phyloP scores from a whole-genome alignment of 148 eudicot species.

The Fagopyrum esculentum region DNA sequence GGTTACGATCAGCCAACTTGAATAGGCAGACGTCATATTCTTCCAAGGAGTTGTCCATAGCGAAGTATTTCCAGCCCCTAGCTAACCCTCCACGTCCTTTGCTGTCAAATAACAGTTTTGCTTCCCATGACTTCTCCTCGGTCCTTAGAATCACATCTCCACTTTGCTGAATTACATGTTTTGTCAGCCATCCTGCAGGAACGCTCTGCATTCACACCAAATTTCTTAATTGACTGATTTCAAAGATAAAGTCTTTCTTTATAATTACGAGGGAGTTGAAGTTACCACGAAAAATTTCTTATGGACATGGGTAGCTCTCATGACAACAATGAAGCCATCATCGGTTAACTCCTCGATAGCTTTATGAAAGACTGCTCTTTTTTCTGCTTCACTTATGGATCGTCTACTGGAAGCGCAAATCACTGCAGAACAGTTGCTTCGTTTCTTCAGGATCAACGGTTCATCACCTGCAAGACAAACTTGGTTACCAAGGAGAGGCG shows the following conservation, averaged over 20 bases:
- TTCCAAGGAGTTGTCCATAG: conserved; percentile 20
- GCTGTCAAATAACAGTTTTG: conserved; percentile 14
- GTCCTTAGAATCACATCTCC: conserved; percentile 19
- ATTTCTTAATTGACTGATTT: not conserved
- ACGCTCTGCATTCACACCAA: conserved; percentile 16
- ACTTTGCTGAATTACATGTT: conserved; percentile 6
- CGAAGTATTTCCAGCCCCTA: conserved; percentile 27
- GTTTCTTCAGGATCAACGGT: not conserved
- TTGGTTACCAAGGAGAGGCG: not conserved
- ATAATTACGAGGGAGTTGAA: no score
- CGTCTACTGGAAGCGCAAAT: conserved; percentile 12
- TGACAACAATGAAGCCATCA: conserved; percentile 22
- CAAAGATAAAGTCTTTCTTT: no score
- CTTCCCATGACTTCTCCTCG: conserved; percentile 15
- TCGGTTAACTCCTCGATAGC: conserved; percentile 23
- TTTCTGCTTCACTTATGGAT: conserved; percentile 17
- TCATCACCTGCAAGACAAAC: not conserved
- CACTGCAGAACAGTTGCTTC: not conserved
- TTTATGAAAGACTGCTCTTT: conserved; percentile 15
- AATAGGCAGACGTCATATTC: conserved; percentile 12
- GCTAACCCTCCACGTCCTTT: conserved; percentile 21
- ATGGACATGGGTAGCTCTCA: conserved; percentile 27
- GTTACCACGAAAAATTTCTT: conserved; percentile 19
- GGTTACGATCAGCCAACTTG: not conserved
- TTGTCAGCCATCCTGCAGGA: conserved; percentile 26